Conservation (phyloP, 192 early-diverging fungal genomes). For the Pilaira anomala region DNA sequence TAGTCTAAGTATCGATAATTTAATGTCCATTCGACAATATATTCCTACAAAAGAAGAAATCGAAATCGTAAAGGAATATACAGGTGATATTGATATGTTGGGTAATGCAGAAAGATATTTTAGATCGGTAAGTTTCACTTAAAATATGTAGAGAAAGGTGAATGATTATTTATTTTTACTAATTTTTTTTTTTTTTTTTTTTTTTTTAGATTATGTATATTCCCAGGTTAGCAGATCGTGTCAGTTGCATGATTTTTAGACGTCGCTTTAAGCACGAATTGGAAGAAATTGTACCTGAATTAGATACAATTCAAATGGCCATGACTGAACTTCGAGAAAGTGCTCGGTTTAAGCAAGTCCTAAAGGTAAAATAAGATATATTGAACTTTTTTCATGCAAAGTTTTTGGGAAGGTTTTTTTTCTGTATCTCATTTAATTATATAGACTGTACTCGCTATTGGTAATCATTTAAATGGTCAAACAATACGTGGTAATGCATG, state of each 20-base stretch:
- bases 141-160: background rate
- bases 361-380: conserved; percentile 41
- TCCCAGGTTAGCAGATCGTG: conserved; percentile 48
- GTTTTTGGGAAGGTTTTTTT: too few relatives aligned
- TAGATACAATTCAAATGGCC: conserved; percentile 44
- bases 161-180: background rate
- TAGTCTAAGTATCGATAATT: conserved; percentile 48
- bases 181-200: conserved; percentile 9
- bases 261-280: conserved; percentile 48
- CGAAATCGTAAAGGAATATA: conserved; percentile 48
- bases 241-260: conserved; percentile 53
- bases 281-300: conserved; percentile 45
- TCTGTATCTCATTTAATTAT: background rate
- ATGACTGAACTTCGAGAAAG: conserved; percentile 45
- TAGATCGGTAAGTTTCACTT: conserved; percentile 33
- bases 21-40: conserved; percentile 53
- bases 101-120: conserved; percentile 60
- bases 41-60: conserved; percentile 55
- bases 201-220: conserved; percentile 56
- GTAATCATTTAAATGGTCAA: conserved; percentile 52
- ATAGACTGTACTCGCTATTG: conserved; percentile 53
- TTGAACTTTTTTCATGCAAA: too few relatives aligned
- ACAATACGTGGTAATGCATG: conserved; percentile 57
- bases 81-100: conserved; percentile 42
- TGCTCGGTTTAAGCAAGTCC: conserved; percentile 40